phyloP scores from a whole-genome alignment of 169 alveolate genomes.

The Blepharisma undulans region DNA sequence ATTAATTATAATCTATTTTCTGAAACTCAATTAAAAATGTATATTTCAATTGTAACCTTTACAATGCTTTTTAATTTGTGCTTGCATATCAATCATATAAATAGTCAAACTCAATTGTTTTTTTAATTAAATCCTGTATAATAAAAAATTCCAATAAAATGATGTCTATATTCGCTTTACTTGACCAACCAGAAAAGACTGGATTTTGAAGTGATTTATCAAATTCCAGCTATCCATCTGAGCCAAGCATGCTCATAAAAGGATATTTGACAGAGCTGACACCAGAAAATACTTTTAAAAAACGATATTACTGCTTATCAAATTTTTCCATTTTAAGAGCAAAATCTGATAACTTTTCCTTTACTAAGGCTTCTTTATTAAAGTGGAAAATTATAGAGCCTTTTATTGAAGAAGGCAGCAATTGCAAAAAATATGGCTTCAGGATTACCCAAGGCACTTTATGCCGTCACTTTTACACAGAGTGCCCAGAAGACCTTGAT shows the following conservation, averaged over 20 bases:
- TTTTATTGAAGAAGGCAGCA: not conserved
- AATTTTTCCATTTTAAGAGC: not conserved
- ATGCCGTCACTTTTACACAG: not conserved
- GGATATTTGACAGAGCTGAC: not conserved
- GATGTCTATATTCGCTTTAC: not conserved
- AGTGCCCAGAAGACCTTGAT: not conserved
- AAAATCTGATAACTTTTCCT: not conserved
- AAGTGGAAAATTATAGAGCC: constrained; percentile 8
- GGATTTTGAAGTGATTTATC: not conserved
- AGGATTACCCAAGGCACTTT: not conserved
- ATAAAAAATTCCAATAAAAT: too few species aligned
- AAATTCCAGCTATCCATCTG: not conserved
- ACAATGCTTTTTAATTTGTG: too few species aligned
- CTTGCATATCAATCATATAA: too few species aligned
- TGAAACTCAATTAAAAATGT: too few species aligned
- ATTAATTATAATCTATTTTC: too few species aligned
- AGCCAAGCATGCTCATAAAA: not conserved
- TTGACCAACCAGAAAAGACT: not conserved
- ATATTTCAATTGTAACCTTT: too few species aligned
- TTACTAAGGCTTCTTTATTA: not conserved
- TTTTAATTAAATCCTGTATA: too few species aligned
- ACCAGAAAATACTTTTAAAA: not conserved
- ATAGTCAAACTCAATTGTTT: not conserved
- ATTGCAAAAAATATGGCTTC: not conserved
- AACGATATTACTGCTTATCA: not conserved